Evolutionary conservation across 345 rosid species (phyloP), one percentile per base, ranked within the genome.

Genomic region (Salix udensis): DNA sequence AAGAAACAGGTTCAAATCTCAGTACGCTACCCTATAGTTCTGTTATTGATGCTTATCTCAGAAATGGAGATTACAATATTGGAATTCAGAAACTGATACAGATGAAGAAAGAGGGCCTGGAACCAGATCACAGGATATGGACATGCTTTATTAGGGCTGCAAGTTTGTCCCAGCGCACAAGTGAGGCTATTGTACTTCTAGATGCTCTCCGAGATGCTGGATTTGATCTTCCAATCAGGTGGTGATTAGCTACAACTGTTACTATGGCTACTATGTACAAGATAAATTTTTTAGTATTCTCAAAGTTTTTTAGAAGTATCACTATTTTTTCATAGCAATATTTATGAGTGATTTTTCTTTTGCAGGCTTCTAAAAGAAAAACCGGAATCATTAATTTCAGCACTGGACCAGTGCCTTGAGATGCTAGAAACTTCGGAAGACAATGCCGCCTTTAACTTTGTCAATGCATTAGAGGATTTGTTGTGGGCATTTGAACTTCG

Each of bases 401-500:
- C 89, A 79, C 86, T 95, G 75, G 97, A 95, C 65, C 76, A 26
- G 74, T 86, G 83, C 78, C 89, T 95, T 13, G 93, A 87, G 83
- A 83, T 87, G 83, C 90, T 95, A 72, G 77, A 83, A 79, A 88
- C 89, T 30, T 19, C 85, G 77, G 93, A 84, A 84, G 98, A 95
- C 64, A 81, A 90, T 82, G 98, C 97, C 34, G 97, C 96, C 78
- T 87, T 93, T 70, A 95, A 95, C 87, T 89, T 90, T 80, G 92
- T 89, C 58, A 95, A 95, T 81, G 93, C 97, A 68, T 83, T 95
- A 81, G 90, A 81, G 82, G 92, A 95, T 87, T 84, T 95, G 75
- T 82, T 93, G 70, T 95, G 98, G 98, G 96, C 97, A 61, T 95
- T 93, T 86, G 97, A 91, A 73, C 92, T 82, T 75, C 89, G 97